Conservation (phyloP, 352 stramenopile species). For the Albugo candida region DNA sequence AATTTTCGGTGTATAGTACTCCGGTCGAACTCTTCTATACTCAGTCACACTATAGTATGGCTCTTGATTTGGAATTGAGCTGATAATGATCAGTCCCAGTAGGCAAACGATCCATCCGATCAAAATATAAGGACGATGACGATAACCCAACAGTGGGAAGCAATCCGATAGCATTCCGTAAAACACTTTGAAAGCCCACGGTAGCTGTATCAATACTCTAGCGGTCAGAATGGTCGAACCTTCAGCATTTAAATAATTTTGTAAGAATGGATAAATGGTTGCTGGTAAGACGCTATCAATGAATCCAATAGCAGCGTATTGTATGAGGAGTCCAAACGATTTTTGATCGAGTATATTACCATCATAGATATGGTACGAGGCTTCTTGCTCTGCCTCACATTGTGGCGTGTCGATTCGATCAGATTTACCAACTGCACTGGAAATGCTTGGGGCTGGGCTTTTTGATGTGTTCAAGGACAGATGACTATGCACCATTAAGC, state of each 20-base stretch:
- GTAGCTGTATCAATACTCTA: constrained; percentile 19
- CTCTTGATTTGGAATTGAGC: constrained; percentile 14
- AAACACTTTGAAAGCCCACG: constrained; percentile 51
- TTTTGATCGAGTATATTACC: constrained; percentile 1
- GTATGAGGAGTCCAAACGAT: constrained; percentile 12
- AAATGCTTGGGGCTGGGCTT: no score
- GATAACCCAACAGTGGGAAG: constrained; percentile 27
- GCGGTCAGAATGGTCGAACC: constrained; percentile 10
- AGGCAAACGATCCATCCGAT: constrained; percentile 26
- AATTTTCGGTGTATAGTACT: background rate
- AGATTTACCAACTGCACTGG: no score
- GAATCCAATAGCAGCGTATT: constrained; percentile 20
- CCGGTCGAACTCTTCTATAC: background rate
- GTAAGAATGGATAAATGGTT: constrained; percentile 25
- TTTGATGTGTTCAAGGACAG: no score
- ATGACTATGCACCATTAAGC: no score
- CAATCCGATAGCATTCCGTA: constrained; percentile 34
- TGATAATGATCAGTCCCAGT: constrained; percentile 27
- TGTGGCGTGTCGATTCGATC: no score
- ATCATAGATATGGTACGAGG: no score
- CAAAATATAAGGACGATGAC: constrained; percentile 27
- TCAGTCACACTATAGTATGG: constrained; percentile 22
- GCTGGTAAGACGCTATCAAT: constrained; percentile 12
- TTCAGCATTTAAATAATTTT: constrained; percentile 18
- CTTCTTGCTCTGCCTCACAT: no score